Evolutionary conservation across 2,329 filamentous ascomycete species (phyloP).

Genomic region (Aspergillus niger): DNA sequence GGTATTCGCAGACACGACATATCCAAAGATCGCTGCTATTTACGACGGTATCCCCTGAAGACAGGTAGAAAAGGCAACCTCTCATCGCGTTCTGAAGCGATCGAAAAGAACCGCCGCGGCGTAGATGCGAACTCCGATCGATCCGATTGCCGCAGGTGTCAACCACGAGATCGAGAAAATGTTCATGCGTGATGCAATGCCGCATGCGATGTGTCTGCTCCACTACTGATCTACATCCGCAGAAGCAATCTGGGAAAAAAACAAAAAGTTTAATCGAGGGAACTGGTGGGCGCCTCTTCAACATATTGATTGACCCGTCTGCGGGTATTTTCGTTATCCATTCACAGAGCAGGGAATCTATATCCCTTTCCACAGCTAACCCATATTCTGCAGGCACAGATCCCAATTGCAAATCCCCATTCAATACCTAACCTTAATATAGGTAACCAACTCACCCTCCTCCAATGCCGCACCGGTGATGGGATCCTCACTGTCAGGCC

Average conservation of each 20-base stretch:
- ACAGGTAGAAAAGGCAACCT: slow-evolving; percentile 10
- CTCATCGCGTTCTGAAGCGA: slow-evolving; percentile 1
- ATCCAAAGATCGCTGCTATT: slow-evolving; percentile 8
- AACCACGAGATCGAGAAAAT: slow-evolving; percentile 12
- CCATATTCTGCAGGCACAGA: too few relatives aligned
- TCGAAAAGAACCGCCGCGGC: background rate
- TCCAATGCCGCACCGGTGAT: background rate
- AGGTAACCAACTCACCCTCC: slow-evolving; percentile 1
- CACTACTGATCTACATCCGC: background rate
- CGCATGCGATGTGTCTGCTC: background rate
- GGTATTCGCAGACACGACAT: background rate
- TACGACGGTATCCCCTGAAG: too few relatives aligned
- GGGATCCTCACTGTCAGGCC: background rate
- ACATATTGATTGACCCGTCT: background rate
- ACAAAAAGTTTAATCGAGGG: background rate
- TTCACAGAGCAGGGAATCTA: background rate
- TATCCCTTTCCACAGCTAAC: background rate
- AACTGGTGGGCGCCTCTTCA: background rate
- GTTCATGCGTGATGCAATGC: slow-evolving; percentile 12
- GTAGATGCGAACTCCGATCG: slow-evolving; percentile 8
- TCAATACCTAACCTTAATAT: background rate
- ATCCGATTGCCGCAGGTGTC: slow-evolving; percentile 12
- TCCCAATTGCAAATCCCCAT: too few relatives aligned
- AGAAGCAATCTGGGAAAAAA: too few relatives aligned
- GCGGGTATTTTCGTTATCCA: background rate